Percentiles rank a stretch among this genome's conserved stretches.
phyloP scores from a whole-genome alignment of 2,329 filamentous ascomycete species.

The Aspergillus pseudoterreus region DNA sequence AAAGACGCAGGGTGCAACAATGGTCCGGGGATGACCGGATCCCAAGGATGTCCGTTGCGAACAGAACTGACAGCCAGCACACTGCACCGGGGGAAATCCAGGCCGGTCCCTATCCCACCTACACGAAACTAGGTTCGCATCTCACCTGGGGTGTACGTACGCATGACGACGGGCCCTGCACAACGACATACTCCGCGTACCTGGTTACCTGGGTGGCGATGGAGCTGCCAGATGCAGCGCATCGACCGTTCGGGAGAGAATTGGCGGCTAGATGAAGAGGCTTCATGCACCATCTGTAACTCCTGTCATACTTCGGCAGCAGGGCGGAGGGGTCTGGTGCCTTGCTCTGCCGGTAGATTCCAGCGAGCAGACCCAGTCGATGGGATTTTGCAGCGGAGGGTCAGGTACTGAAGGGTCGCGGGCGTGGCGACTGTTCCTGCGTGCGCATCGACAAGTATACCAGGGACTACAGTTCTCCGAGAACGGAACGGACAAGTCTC shows the following conservation, averaged over 20 bases:
- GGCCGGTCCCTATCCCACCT: neutral
- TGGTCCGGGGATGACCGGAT: neutral
- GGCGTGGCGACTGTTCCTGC: no score
- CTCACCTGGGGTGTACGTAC: neutral
- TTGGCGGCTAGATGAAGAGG: no score
- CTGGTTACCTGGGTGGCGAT: neutral
- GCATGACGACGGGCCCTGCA: neutral
- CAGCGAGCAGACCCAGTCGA: neutral
- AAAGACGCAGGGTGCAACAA: constrained; percentile 2
- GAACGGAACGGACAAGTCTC: no score
- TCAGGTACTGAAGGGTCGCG: neutral
- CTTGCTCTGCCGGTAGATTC: neutral
- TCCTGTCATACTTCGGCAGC: neutral
- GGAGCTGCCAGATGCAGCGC: no score
- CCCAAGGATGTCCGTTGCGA: neutral
- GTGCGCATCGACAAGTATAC: no score
- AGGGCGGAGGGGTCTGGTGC: neutral
- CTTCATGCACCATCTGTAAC: neutral
- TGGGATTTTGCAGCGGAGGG: neutral
- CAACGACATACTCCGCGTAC: neutral
- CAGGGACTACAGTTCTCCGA: no score
- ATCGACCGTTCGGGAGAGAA: no score
- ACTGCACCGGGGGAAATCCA: neutral
- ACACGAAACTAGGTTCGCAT: neutral
- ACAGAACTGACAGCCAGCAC: neutral